Conservation (phyloP, 768 basidiomycete species). For the Naganishia onofrii region DNA sequence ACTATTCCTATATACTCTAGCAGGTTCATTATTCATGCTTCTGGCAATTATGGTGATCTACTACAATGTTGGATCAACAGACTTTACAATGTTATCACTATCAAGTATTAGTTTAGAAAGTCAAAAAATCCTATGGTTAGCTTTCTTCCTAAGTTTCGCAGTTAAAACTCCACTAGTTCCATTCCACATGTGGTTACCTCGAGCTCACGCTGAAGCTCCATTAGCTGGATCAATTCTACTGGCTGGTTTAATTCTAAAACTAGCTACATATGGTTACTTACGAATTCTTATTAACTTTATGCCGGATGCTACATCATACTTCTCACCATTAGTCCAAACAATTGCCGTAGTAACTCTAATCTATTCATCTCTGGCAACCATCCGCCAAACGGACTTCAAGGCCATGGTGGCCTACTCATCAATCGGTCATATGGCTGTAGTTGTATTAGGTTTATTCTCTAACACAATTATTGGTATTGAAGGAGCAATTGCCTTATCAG, state of each 20-base stretch:
- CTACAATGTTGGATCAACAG: slow-evolving; percentile 40
- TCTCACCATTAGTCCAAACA: slow-evolving; percentile 39
- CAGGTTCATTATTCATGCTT: slow-evolving; percentile 43
- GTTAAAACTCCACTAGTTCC: slow-evolving; percentile 40
- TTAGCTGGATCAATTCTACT: slow-evolving; percentile 38
- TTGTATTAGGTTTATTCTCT: slow-evolving; percentile 37
- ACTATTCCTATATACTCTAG: slow-evolving; percentile 41
- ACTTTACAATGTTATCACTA: slow-evolving; percentile 41
- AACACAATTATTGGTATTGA: slow-evolving; percentile 40
- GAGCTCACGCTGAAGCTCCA: slow-evolving; percentile 41
- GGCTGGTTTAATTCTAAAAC: slow-evolving; percentile 40
- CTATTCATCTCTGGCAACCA: slow-evolving; percentile 33
- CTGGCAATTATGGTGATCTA: slow-evolving; percentile 40
- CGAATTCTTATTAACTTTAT: slow-evolving; percentile 38
- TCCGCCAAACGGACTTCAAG: slow-evolving; percentile 38
- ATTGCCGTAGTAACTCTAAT: slow-evolving; percentile 39
- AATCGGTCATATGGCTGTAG: slow-evolving; percentile 39
- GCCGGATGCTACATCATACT: slow-evolving; percentile 41
- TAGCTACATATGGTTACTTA: slow-evolving; percentile 42
- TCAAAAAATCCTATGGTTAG: slow-evolving; percentile 41
- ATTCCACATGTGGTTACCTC: slow-evolving; percentile 39
- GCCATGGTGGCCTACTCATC: slow-evolving; percentile 37
- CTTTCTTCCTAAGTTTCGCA: slow-evolving; percentile 42
- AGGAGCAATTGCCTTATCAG: slow-evolving; percentile 35
- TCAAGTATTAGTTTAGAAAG: slow-evolving; percentile 38